Evolutionary conservation across 2,329 filamentous ascomycete genomes (phyloP), one percentile per base, ranked within the genome.

Genomic region (Paramyrothecium sp.): DNA sequence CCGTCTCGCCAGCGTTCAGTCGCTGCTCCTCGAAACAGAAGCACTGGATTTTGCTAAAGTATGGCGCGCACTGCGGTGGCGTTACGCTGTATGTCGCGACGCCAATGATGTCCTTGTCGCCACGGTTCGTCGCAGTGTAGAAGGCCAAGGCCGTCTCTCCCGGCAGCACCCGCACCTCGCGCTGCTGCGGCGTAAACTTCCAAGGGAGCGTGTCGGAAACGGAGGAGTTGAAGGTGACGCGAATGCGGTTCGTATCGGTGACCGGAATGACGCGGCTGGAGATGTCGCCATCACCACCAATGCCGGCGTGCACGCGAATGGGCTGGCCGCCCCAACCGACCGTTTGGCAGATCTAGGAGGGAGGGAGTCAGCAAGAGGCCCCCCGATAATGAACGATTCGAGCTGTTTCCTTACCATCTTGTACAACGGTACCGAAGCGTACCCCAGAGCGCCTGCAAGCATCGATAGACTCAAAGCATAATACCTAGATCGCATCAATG

Each of bases 41-140:
- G 71, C 95, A 99, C 75, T 99, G 95, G 50, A 99, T 99, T 83
- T 99, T 99, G 84, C 91, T 96, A 71, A 99, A 99, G 74, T 99
- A 99, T 1, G 92, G 93, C 48, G 95, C 94, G 49, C 96, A 93
- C 76, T 99, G 95, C 3, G 87, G 95, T 0, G 95, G 95, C 3
- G 94, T 97, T 30, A 99, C 96, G 69, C 91, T 96, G 76, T 99
- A 99, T 8, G 95, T 99, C 12, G 95, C 95, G 48, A 99, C 93
- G 51, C 95, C 95, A 68, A 99, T 98, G 66, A 99, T 98, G 78
- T 99, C 96, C 62, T 90, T 86, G 61, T 91, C 85, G 59, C 90
- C 91, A 63, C 86, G 89, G 78, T 99, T 99, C 56, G 92, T 97
- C 13, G 95, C 95, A 7, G 92, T 99, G 77, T 97, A 99, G 74